A percentile compares a stretch with the other conserved stretches of the same genome.
Evolutionary conservation across 2,329 filamentous ascomycete genomes (phyloP).

Genomic region (Tolypocladium pustulatum): DNA sequence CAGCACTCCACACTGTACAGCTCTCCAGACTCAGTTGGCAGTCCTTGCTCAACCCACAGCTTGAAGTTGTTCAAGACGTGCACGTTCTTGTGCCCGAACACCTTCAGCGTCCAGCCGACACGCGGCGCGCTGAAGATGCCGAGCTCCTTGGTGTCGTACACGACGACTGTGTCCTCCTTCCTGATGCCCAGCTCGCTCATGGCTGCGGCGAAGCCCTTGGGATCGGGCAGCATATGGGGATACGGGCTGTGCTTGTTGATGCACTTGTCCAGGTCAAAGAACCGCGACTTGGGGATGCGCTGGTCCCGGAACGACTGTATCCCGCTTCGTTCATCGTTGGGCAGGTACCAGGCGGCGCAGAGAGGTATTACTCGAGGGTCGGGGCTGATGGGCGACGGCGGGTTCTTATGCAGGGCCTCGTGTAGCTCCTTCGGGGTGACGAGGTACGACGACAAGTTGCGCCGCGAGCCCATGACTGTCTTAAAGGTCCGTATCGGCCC

Average conservation of each 20-base stretch:
- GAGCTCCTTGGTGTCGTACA: slow-evolving; percentile 85
- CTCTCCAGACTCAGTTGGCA: slow-evolving; percentile 72
- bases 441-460: slow-evolving; percentile 65
- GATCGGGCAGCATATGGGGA: slow-evolving; percentile 88
- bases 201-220: slow-evolving; percentile 71
- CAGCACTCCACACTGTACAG: slow-evolving; percentile 57
- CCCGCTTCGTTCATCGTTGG: slow-evolving; percentile 78
- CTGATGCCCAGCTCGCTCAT: slow-evolving; percentile 85
- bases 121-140: slow-evolving; percentile 92
- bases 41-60: slow-evolving; percentile 78
- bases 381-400: slow-evolving; percentile 67
- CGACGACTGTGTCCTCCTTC: slow-evolving; percentile 79
- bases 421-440: slow-evolving; percentile 76
- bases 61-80: slow-evolving; percentile 94
- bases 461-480: slow-evolving; percentile 15
- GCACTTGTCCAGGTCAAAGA: slow-evolving; percentile 92
- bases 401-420: slow-evolving; percentile 72
- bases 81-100: slow-evolving; percentile 82
- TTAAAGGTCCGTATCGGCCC: slow-evolving; percentile 17
- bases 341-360: slow-evolving; percentile 92
- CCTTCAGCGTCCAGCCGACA: slow-evolving; percentile 84
- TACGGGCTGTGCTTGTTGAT: slow-evolving; percentile 83
- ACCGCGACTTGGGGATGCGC: slow-evolving; percentile 81
- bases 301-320: slow-evolving; percentile 69
- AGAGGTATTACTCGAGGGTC: slow-evolving; percentile 78